A percentile compares a stretch with the other conserved stretches of the same genome.
Evolutionary conservation across 2,329 filamentous ascomycete species (phyloP).

Genomic region (Aspergillaceae sp.): DNA sequence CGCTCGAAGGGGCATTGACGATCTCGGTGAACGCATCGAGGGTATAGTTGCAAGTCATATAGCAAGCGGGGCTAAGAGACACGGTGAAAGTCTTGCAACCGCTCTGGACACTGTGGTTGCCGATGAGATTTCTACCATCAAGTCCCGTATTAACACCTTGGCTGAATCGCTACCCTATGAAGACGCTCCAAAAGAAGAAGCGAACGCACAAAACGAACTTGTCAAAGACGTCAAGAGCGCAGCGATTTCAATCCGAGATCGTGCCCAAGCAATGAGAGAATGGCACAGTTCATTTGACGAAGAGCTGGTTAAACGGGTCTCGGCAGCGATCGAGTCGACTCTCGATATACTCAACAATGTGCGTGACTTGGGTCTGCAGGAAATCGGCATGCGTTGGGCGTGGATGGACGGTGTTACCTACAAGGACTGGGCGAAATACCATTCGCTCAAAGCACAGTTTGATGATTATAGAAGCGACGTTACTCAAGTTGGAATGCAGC

Average conservation of each 20-base stretch:
- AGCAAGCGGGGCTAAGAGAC: conserved; percentile 51
- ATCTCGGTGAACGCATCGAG: conserved; percentile 53
- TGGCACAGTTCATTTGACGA: conserved; percentile 68
- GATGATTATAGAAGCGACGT: conserved; percentile 79
- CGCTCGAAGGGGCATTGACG: conserved; percentile 71
- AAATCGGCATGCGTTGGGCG: conserved; percentile 88
- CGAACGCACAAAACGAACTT: conserved; percentile 46
- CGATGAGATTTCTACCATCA: conserved; percentile 56
- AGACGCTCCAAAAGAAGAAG: conserved; percentile 44
- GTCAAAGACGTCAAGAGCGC: conserved; percentile 53
- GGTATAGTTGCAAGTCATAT: conserved; percentile 66
- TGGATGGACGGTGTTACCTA: conserved; percentile 95
- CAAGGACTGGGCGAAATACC: conserved; percentile 94
- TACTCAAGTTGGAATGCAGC: conserved; percentile 62
- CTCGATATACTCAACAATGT: conserved; percentile 75
- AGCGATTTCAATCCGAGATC: conserved; percentile 65
- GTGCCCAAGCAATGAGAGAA: conserved; percentile 64
- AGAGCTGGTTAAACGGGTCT: conserved; percentile 60
- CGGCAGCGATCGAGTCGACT: conserved; percentile 66
- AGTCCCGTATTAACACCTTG: conserved; percentile 54
- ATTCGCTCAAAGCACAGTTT: conserved; percentile 73
- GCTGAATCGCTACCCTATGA: conserved; percentile 50
- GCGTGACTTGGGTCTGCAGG: conserved; percentile 74
- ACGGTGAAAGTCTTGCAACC: conserved; percentile 46
- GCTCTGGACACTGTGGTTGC: conserved; percentile 61